Evolutionary conservation across 2,329 filamentous ascomycete species (phyloP), one percentile per base, ranked within the genome.

Genomic region (Aspergillus versicolor): DNA sequence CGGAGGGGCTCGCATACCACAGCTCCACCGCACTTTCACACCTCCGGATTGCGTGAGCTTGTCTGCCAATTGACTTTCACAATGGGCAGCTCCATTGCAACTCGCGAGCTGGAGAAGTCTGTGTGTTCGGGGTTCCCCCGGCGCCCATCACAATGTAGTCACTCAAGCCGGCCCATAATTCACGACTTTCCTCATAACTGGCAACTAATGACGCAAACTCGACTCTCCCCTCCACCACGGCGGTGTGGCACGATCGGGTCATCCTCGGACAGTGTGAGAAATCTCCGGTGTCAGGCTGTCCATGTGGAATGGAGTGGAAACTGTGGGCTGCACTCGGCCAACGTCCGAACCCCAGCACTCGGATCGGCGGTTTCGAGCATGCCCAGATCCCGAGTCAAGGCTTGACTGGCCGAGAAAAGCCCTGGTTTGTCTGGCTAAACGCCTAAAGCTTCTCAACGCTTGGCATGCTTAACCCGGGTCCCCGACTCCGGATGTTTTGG

Each of bases 321-420:
- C 42, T 15, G 15, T n/a, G 42, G 15, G 21, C 24, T 42, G 38
- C 38, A 32, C 19, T 52, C 49, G 49, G 49, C 40, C 49, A 52
- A 22, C n/a, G 17, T 52, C 49, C 49, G 49, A 21, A 17, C 12
- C 15, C 3, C 21, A 52, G 17, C 11, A 15, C 27, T 44, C 49
- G 40, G 49, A 52, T 52, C 49, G 49, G 49, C 49, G 24, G 21
- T n/a, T 37, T 34, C 19, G n/a, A 12, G 27, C 27, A 32, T 24
- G 41, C 49, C 49, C 49, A 45, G 49, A 43, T 34, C 49, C 40
- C 41, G 40, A 44, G 2, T 11, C 22, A 37, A 52, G 49, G 49
- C 49, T 52, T 52, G 49, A 51, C 48, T 52, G 19, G n/a, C 17
- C 22, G 24, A 13, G n/a, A 32, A 7, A 32, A 34, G 11, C 32